Percentiles rank a stretch among this genome's conserved stretches.
Conservation (phyloP, 208 protist genomes). For the Crithidia sp. region DNA sequence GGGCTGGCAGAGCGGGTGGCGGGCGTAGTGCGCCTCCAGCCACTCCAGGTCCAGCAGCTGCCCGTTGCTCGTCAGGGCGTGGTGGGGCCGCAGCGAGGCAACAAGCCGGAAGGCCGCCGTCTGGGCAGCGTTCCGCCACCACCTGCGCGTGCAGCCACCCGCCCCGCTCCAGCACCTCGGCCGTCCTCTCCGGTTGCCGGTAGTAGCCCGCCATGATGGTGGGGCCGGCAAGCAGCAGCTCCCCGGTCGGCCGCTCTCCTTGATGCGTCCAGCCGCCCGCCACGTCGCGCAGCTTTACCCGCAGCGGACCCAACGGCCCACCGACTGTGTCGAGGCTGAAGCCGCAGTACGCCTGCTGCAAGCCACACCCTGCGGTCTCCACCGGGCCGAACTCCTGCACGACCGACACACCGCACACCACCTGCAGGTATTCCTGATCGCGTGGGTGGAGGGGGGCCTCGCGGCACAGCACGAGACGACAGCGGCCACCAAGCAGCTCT, state of each 20-base stretch:
- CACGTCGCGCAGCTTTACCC: slow-evolving; percentile 91
- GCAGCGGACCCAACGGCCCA: slow-evolving; percentile 47
- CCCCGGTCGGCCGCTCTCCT: slow-evolving; percentile 46
- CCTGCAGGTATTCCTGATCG: slow-evolving; percentile 73
- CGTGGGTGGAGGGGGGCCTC: slow-evolving; percentile 57
- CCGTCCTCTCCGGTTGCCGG: slow-evolving; percentile 70
- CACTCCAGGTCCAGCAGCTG: slow-evolving; percentile 69
- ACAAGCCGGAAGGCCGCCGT: slow-evolving; percentile 71
- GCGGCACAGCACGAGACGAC: slow-evolving; percentile 51
- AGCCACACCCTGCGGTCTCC: slow-evolving; percentile 55
- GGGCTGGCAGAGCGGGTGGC: slow-evolving; percentile 43
- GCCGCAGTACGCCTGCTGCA: slow-evolving; percentile 44
- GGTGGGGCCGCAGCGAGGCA: slow-evolving; percentile 58
- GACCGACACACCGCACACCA: slow-evolving; percentile 64
- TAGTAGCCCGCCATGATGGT: slow-evolving; percentile 84
- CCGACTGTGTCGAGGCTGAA: slow-evolving; percentile 40
- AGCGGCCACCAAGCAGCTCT: slow-evolving; percentile 75
- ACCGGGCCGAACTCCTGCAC: slow-evolving; percentile 57
- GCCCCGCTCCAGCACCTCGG: slow-evolving; percentile 50
- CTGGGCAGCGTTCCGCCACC: slow-evolving; percentile 49
- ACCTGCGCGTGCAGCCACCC: slow-evolving; percentile 85
- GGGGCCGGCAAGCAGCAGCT: slow-evolving; percentile 77
- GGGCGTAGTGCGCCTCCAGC: slow-evolving; percentile 63
- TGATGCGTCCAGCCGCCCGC: slow-evolving; percentile 33
- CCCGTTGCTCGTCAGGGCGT: slow-evolving; percentile 67